Evolutionary conservation across 768 basidiomycete species (phyloP).

Genomic region (Thelephora ganbajun): DNA sequence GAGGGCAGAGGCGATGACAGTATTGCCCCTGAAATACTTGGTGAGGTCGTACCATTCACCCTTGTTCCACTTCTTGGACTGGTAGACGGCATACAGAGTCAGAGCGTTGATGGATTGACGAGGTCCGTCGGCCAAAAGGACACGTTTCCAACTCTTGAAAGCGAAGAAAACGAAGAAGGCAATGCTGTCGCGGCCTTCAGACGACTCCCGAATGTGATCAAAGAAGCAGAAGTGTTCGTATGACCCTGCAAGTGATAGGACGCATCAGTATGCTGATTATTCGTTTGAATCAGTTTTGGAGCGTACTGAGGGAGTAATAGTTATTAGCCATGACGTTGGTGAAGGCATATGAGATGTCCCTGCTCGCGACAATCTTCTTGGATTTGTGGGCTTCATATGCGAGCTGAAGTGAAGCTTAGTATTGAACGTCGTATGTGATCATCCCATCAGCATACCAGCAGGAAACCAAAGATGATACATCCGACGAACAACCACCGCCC

Average conservation of each 20-base stretch:
- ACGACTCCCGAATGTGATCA: constrained; percentile 89
- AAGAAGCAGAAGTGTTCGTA: constrained; percentile 99
- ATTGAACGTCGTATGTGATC: neutral
- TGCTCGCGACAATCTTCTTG: constrained; percentile 85
- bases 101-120: constrained; percentile 97
- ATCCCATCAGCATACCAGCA: constrained; percentile 56
- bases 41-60: constrained; percentile 53
- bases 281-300: constrained; percentile 2
- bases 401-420: constrained; percentile 30
- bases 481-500: constrained; percentile 97
- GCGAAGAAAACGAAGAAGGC: constrained; percentile 99
- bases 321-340: constrained; percentile 96
- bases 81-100: constrained; percentile 86
- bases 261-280: neutral
- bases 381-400: constrained; percentile 88
- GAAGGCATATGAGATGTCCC: constrained; percentile 96
- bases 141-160: constrained; percentile 96
- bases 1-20: constrained; percentile 57
- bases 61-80: constrained; percentile 30
- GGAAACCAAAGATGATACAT: constrained; percentile 97
- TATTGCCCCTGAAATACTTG: constrained; percentile 72
- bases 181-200: constrained; percentile 93
- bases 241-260: constrained; percentile 38
- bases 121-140: constrained; percentile 86
- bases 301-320: constrained; percentile 88